Percentiles rank a stretch among this genome's conserved stretches.
These are phyloP conservation scores for Theileria equi DNA, from an alignment of 169 alveolate genomes.

Conservation along the genomic window DNA sequence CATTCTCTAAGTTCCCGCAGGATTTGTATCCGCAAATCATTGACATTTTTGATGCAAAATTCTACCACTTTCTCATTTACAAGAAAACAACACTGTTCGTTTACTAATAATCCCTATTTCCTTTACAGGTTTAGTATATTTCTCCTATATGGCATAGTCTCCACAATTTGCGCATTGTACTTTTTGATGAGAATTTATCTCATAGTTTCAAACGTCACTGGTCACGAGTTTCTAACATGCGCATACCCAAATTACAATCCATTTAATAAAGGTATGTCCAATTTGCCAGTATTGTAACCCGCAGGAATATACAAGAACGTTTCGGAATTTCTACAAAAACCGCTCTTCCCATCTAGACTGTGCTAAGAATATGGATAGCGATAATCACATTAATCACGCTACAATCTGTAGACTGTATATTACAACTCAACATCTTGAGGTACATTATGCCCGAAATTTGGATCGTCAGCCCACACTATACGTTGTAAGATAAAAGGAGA, in stretches of 20 bases:
- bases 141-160: background rate
- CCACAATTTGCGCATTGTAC: background rate
- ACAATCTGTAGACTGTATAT: no score
- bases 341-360: background rate
- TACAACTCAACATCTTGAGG: constrained; percentile 27
- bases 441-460: constrained; percentile 40
- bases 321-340: background rate
- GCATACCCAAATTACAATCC: constrained; percentile 27
- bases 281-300: no score
- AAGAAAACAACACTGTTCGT: background rate
- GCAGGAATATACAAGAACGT: background rate
- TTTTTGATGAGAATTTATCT: background rate
- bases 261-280: constrained; percentile 30
- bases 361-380: no score
- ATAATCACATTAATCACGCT: background rate
- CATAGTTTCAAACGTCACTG: constrained; percentile 11
- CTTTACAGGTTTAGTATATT: constrained; percentile 1
- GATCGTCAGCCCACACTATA: constrained; percentile 52
- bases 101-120: background rate
- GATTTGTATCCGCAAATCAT: background rate
- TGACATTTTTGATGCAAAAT: background rate
- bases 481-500: background rate
- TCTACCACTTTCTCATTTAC: background rate
- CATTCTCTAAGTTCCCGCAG: background rate
- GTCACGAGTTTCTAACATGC: constrained; percentile 27